Evolutionary conservation across 805 yeast genomes (phyloP), one percentile per base, ranked within the genome.

Genomic region (Suhomyces sp.): DNA sequence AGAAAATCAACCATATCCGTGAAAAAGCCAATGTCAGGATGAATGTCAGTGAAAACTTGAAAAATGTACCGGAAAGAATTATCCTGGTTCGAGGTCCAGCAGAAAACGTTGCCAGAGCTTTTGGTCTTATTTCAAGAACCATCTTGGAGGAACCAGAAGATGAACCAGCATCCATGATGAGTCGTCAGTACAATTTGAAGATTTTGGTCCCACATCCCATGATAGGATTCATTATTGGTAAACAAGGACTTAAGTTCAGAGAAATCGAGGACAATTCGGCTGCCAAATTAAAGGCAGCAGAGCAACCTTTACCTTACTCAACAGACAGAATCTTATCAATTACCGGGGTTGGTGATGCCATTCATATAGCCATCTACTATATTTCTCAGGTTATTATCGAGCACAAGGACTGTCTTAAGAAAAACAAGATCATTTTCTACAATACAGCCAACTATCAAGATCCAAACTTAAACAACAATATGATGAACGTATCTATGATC

Each of bases 251-350:
- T 16, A 75, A 79, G 47, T 79, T 88, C 52, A 70, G 86, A 46
- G 91, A 86, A 56, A 85, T 87, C 43, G 95, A 87, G 58, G 88
- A 82, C 36, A 72, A 74, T 42, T 83, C 93, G 11, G 88, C 91
- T 3, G 90, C 95, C 2, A 71, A 76, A 38, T 68, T 88, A 37
- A 75, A 72, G 46, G 93, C 95, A 2, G 84, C 82, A 16, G 87
- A 82, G 26, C 76, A 77, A 29, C 75, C 81, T 11, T 62, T 88
- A 45, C 85, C 93, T 1, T 75, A 74, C 41, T 82, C 91, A 0
- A 85, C 88, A 11, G 96, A 88, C 55, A 70, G 95, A 39, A 68
- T 83, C 14, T 63, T 88, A 31, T 70, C 79, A 16, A 73, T 87
- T 6, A 66, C 73, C 4, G 95, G 95, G 5, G 91, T 84, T 10